A percentile compares a stretch with the other conserved stretches of the same genome.
These are phyloP conservation scores for Schizosaccharomyces pombe DNA, from an alignment of 805 yeast species.

Conservation along the genomic window DNA sequence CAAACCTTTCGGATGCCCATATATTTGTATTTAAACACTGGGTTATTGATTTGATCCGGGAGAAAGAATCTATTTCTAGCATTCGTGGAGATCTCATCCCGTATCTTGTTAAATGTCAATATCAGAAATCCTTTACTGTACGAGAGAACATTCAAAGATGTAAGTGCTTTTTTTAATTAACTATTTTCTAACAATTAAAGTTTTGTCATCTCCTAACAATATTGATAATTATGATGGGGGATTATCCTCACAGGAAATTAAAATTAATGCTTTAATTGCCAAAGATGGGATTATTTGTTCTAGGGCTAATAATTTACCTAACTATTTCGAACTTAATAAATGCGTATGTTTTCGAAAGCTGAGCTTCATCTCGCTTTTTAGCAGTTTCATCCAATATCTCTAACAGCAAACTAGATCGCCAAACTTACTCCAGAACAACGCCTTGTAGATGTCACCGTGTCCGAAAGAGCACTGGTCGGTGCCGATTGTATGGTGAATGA, in stretches of 20 bases:
- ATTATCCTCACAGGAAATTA: no score
- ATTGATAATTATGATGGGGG: no score
- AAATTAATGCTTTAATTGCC: conserved; percentile 40
- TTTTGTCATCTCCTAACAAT: no score
- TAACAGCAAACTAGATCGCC: not conserved
- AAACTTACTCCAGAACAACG: conserved; percentile 12
- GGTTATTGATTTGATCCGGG: conserved; percentile 27
- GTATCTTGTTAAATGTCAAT: conserved; percentile 9
- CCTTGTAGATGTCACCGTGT: conserved; percentile 8
- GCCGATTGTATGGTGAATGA: conserved; percentile 63
- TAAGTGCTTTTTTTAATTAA: conserved; percentile 39
- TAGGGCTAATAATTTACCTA: conserved; percentile 54
- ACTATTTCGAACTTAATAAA: conserved; percentile 78
- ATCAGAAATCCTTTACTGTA: conserved; percentile 1
- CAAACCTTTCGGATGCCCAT: conserved; percentile 48
- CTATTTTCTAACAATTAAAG: conserved; percentile 61
- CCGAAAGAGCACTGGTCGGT: conserved; percentile 44
- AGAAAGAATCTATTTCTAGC: conserved; percentile 13
- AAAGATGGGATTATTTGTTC: conserved; percentile 44
- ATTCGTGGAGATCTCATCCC: conserved; percentile 2
- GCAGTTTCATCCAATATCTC: not conserved
- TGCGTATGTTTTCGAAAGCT: conserved; percentile 18
- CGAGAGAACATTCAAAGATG: not conserved
- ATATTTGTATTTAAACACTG: conserved; percentile 40
- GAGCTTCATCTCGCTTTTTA: not conserved